Base-by-base conservation (phyloP, 192 early-diverging fungal genomes). In the Coemansia biformis region DNA sequence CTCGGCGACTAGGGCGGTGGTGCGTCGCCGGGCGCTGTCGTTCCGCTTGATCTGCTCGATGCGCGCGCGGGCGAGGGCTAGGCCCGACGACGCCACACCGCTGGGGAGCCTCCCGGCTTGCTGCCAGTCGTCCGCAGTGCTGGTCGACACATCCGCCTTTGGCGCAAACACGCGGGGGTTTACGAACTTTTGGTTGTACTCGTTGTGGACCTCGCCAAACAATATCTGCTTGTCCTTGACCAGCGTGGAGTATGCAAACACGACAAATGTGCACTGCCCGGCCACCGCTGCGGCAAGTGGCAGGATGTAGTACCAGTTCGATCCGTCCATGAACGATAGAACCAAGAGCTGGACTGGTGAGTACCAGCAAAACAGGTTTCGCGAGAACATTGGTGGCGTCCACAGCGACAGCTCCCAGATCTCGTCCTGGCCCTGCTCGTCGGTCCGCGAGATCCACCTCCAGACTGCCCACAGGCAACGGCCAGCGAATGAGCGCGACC, bases 121-220 rank as follows among this genome's bases (percentile, higher is more conserved):
- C 12, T 51, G 48, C 63, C 54, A 66, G 40, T 73, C 70, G 32
- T 66, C 63, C 54, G 57, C 44, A 8, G 70, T 73, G 37, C 70
- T 66, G 0, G 70, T 73, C 0, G 53, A 54, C 0, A 26, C 72
- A 30, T 85, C 83, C 18, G 31, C 61, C 43, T 76, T 82, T 13
- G 75, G 66, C 3, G 79, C 78, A 63, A 82, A 82, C 30, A 83
- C 60, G 7, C 70, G 62, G 8, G 83, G 83, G 24, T 85, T 51
- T 17, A 85, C 83, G 64, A 83, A 82, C 33, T 70, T 81, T 39
- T 48, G 44, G 51, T 83, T 79, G 48, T 85, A 85, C 60, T 85
- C 83, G 43, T 69, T 56, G 24, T 75, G 55, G 26, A 83, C 72
- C 46, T 81, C 75, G 4, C 68, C 69, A 48, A 72, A 80, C 45